phyloP scores from a whole-genome alignment of 371 early-diverging fungal species.

The Mucor velutinosus region DNA sequence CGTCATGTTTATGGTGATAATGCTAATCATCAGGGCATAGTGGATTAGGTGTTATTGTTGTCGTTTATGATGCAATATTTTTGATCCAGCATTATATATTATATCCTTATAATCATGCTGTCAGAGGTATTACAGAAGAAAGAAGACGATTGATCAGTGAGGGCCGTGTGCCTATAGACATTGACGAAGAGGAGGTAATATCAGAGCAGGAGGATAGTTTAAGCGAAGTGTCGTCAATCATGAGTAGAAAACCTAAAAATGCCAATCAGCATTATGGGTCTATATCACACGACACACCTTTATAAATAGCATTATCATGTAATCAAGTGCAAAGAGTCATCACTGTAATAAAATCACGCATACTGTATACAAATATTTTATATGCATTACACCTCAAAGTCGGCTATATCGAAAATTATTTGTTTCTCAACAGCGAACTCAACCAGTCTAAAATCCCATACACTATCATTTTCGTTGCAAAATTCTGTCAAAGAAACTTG shows the following conservation, averaged over 20 bases:
- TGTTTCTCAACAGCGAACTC: too few relatives aligned
- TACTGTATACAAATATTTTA: too few relatives aligned
- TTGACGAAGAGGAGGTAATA: constrained; percentile 1
- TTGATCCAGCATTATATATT: constrained; percentile 75
- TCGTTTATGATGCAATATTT: constrained; percentile 75
- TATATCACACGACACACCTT: not conserved
- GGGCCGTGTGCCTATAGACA: constrained; percentile 8
- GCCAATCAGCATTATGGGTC: constrained; percentile 7
- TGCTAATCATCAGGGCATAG: constrained; percentile 2
- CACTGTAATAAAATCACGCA: too few relatives aligned
- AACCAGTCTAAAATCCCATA: too few relatives aligned
- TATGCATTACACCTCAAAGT: too few relatives aligned
- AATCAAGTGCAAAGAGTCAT: too few relatives aligned
- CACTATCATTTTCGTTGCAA: too few relatives aligned
- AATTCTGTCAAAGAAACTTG: too few relatives aligned
- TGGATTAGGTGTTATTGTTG: constrained; percentile 71
- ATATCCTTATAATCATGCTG: constrained; percentile 36
- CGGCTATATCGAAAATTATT: too few relatives aligned
- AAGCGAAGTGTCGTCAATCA: not conserved
- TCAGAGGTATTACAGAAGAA: constrained; percentile 7
- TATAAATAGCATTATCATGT: not conserved
- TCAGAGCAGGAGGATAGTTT: not conserved
- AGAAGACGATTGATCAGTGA: constrained; percentile 16
- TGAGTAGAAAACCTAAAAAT: constrained; percentile 8
- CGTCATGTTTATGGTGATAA: not conserved